Percentiles rank a stretch among this genome's conserved stretches.
phyloP scores from a whole-genome alignment of 139 green algal genomes.

The Picochlorum sp. region DNA sequence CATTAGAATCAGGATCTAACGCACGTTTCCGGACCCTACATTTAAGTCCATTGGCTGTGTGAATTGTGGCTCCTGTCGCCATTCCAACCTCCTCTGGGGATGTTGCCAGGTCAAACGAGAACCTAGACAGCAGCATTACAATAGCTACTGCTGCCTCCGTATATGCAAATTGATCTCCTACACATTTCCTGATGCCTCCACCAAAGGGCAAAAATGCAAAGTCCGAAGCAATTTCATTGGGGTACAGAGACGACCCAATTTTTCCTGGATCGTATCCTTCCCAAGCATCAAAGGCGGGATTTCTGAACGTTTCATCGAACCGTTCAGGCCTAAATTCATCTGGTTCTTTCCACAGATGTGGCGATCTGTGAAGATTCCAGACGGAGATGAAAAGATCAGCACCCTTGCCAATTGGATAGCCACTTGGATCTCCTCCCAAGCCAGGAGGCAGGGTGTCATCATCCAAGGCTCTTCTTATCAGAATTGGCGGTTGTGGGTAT shows the following conservation, averaged over 20 bases:
- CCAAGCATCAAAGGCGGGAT: slow-evolving; percentile 50
- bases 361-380: slow-evolving; percentile 96
- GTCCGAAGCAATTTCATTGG: slow-evolving; percentile 89
- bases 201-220: slow-evolving; percentile 96
- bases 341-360: slow-evolving; percentile 87
- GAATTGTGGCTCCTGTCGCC: slow-evolving; percentile 92
- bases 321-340: slow-evolving; percentile 84
- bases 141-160: slow-evolving; percentile 71
- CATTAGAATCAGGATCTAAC: background rate
- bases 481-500: slow-evolving; percentile 93
- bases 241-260: slow-evolving; percentile 63
- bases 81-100: slow-evolving; percentile 50
- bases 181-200: slow-evolving; percentile 88
- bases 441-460: slow-evolving; percentile 70
- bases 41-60: slow-evolving; percentile 85
- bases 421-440: slow-evolving; percentile 36
- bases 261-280: slow-evolving; percentile 53
- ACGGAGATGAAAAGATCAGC: slow-evolving; percentile 95
- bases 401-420: slow-evolving; percentile 84
- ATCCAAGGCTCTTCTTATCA: slow-evolving; percentile 61
- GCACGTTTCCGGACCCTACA: slow-evolving; percentile 20
- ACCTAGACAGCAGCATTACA: slow-evolving; percentile 77
- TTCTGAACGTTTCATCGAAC: slow-evolving; percentile 46
- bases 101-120: slow-evolving; percentile 30
- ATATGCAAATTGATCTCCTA: slow-evolving; percentile 97